phyloP scores from a whole-genome alignment of 139 green algal species.

The Deuterostichococcus epilithicus region DNA sequence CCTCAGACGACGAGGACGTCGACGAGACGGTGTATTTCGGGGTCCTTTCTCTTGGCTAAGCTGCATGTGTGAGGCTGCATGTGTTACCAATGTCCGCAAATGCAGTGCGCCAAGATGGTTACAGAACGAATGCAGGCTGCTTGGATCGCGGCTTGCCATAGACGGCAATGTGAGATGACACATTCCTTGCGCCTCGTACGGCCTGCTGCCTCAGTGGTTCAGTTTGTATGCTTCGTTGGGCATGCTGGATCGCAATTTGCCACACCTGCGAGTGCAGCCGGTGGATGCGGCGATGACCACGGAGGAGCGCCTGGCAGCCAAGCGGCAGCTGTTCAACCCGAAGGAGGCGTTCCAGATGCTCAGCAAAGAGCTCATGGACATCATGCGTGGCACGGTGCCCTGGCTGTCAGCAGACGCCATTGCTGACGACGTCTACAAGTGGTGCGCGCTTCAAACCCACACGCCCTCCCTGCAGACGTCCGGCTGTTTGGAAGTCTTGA shows the following conservation, averaged over 20 bases:
- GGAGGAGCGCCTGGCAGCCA: conserved; percentile 14
- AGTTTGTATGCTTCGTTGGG: neutral
- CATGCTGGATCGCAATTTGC: conserved; percentile 8
- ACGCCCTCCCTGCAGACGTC: conserved; percentile 40
- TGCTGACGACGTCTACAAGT: conserved; percentile 66
- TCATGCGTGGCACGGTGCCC: conserved; percentile 23
- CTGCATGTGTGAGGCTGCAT: too few relatives aligned
- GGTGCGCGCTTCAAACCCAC: conserved; percentile 50
- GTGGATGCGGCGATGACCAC: neutral
- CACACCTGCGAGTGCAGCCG: neutral
- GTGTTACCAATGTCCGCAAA: too few relatives aligned
- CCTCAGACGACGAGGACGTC: neutral
- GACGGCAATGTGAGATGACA: neutral
- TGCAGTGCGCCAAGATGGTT: too few relatives aligned
- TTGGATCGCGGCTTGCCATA: neutral
- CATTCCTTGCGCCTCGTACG: too few relatives aligned
- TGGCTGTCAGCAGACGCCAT: conserved; percentile 37
- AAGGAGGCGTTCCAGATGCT: conserved; percentile 54
- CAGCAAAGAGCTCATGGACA: conserved; percentile 57
- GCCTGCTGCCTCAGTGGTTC: neutral
- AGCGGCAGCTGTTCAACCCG: conserved; percentile 18
- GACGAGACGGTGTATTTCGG: too few relatives aligned
- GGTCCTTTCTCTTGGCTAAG: too few relatives aligned
- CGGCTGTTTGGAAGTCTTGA: neutral
- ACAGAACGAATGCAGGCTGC: neutral